phyloP scores from a whole-genome alignment of 2,329 filamentous ascomycete genomes.

The Gliomastix tumulicola region DNA sequence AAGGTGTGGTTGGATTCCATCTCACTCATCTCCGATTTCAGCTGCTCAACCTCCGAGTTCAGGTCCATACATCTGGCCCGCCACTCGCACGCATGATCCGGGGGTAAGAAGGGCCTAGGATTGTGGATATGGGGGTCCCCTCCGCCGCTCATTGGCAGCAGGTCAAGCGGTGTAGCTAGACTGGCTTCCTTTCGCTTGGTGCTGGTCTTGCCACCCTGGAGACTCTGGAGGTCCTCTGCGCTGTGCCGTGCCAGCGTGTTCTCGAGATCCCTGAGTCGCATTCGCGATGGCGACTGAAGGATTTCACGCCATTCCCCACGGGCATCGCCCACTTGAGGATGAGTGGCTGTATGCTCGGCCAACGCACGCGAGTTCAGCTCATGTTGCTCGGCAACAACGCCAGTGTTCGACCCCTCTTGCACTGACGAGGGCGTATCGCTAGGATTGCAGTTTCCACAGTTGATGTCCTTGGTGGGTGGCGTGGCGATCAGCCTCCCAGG shows the following conservation, averaged over 20 bases:
- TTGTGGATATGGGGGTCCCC: no score
- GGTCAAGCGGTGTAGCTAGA: slow-evolving; percentile 4
- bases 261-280: slow-evolving; percentile 1
- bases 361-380: no score
- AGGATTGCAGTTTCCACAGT: neutral
- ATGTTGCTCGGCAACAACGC: no score
- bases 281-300: neutral
- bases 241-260: neutral
- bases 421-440: neutral
- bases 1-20: slow-evolving; percentile 10
- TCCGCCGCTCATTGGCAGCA: slow-evolving; percentile 6
- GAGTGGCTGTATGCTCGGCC: no score
- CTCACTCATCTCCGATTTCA: slow-evolving; percentile 30
- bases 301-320: neutral
- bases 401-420: no score
- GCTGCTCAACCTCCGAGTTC: slow-evolving; percentile 29
- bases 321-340: neutral
- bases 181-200: slow-evolving; percentile 3
- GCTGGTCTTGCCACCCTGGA: neutral
- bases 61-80: slow-evolving; percentile 31
- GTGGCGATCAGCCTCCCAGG: neutral
- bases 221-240: neutral
- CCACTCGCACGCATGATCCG: slow-evolving; percentile 34
- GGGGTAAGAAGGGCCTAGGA: slow-evolving; percentile 24
- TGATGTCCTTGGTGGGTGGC: neutral